Base-by-base conservation (phyloP, 305 asterid species). In the Rubia peregrina region DNA sequence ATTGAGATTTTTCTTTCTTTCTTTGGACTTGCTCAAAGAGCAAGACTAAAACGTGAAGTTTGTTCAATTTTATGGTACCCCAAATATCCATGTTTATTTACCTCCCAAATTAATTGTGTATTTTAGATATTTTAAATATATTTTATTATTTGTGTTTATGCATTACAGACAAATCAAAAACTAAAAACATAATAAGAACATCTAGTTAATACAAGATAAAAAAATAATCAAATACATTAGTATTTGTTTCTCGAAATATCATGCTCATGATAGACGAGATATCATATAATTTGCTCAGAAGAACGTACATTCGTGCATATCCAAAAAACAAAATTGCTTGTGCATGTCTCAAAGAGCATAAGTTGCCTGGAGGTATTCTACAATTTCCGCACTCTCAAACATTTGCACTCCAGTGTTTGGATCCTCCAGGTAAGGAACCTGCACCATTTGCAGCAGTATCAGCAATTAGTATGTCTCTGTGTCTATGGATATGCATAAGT, bases 361-460 rank as follows among this genome's bases (percentile, higher is more conserved):
- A 70, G 96, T 90, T 69, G 96, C 89, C 80, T 73, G 81, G 19
- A 91, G 82, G 77, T 94, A 94, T 24, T 94, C 97, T 38, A 89
- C 81, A 60, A 94, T 94, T 33, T 89, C 96, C 63, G 98, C 98
- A 79, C 98, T 94, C 80, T 94, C 97, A 71, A 94, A 94, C 97
- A 88, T 94, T 71, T 91, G 87, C 74, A 91, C 80, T 77, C 96
- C 96, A 19, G 96, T 89, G 84, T 94, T 94, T 67, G 96, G 96
- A 83, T 94, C 97, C 78, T 94, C 98, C 61, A 94, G 78, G 80
- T 89, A 94, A 11, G 98, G 98, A 65, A 80, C 98, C 97, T 94
- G 87, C 55, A 44, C 67, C 62, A 66, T 12, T 53, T 68, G 57
- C 21, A 51, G 13, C 42, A 38, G 57, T 69, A 11, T 33, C 17